Conservation (phyloP, 179 eudicot genomes). For the Beta corolliflora region DNA sequence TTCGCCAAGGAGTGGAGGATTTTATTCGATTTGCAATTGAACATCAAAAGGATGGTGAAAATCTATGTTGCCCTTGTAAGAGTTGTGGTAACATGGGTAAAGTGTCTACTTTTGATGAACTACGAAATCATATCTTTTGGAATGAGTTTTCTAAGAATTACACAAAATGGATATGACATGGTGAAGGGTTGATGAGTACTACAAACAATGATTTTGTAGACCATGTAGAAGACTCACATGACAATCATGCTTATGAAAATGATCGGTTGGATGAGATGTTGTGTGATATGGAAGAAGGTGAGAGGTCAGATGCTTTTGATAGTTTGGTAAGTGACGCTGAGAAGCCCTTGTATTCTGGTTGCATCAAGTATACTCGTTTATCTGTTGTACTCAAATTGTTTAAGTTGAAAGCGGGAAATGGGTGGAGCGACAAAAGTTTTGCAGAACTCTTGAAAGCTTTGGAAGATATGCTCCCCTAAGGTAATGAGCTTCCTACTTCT, state of each 20-base stretch:
- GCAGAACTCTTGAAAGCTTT: neutral
- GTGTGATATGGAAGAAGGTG: neutral
- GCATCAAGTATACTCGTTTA: neutral
- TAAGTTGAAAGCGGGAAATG: neutral
- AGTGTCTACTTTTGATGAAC: neutral
- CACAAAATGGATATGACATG: neutral
- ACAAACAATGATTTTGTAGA: neutral
- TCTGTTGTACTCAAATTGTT: neutral
- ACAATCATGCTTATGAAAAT: neutral
- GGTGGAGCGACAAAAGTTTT: constrained; percentile 15
- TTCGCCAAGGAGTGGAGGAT: no score
- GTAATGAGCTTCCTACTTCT: neutral
- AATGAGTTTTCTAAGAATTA: neutral
- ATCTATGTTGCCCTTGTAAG: neutral
- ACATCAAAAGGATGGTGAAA: no score
- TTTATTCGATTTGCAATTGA: no score
- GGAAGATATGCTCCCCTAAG: neutral
- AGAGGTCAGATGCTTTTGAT: neutral
- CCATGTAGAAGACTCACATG: neutral
- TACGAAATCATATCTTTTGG: neutral
- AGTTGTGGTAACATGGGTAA: neutral
- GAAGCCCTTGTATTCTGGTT: neutral
- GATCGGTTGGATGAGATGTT: neutral
- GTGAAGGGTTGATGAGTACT: neutral
- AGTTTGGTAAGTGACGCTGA: neutral